A percentile compares a stretch with the other conserved stretches of the same genome.
phyloP scores from a whole-genome alignment of 345 rosid species.

The Eucalyptus decipiens region DNA sequence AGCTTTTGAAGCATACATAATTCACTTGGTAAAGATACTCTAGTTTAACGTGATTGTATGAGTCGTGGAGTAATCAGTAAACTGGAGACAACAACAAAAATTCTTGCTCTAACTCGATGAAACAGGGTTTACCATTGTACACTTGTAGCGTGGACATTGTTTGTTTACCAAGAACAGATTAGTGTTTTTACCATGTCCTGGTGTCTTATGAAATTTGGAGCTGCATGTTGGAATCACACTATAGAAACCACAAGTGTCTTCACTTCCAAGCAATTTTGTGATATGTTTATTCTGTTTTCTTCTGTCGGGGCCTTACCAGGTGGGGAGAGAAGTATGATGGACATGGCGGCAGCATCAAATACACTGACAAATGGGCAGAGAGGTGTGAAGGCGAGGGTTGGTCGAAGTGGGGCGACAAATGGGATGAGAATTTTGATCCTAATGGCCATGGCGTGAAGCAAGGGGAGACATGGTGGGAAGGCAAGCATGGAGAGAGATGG shows the following conservation, averaged over 20 bases:
- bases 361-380: slow-evolving; percentile 97
- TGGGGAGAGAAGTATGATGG: slow-evolving; percentile 97
- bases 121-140: not conserved
- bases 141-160: not conserved
- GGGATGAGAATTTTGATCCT: slow-evolving; percentile 83
- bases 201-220: not conserved
- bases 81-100: not conserved
- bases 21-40: not conserved
- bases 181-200: not conserved
- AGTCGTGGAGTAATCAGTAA: not conserved
- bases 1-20: not conserved
- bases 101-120: not conserved
- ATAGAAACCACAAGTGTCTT: not conserved
- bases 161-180: not conserved
- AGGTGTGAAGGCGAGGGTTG: slow-evolving; percentile 72
- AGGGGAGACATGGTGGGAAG: slow-evolving; percentile 98
- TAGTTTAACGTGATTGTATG: not conserved
- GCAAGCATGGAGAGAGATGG: slow-evolving; percentile 73
- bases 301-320: slow-evolving; percentile 12
- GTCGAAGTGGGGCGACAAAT: slow-evolving; percentile 98
- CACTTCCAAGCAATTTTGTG: not conserved
- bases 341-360: slow-evolving; percentile 76
- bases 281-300: not conserved
- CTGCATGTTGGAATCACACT: not conserved
- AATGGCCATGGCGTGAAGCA: slow-evolving; percentile 86